Evolutionary conservation across 345 rosid genomes (phyloP).

Genomic region (Syzygium oleosum): DNA sequence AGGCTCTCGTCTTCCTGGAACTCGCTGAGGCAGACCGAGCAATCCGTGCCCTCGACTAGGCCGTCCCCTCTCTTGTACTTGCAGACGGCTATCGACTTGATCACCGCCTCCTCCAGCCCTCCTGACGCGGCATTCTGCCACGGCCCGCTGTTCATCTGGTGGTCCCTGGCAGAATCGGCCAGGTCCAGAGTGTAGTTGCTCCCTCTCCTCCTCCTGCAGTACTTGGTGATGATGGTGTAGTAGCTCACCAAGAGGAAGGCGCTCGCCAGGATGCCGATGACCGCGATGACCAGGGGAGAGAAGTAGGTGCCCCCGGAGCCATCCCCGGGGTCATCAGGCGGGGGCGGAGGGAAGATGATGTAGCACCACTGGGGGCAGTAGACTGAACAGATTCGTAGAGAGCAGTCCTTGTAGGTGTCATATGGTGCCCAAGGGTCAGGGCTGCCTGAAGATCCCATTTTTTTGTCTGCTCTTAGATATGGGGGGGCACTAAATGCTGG

Average conservation of each 20-base stretch:
- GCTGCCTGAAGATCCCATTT: conserved; percentile 32
- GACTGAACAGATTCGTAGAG: conserved; percentile 66
- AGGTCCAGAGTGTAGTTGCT: not conserved
- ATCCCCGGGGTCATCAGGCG: conserved; percentile 29
- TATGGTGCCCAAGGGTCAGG: conserved; percentile 44
- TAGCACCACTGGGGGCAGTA: conserved; percentile 91
- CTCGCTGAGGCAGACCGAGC: conserved; percentile 72
- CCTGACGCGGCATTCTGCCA: not conserved
- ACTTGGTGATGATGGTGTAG: conserved; percentile 65
- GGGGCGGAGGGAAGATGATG: conserved; percentile 70
- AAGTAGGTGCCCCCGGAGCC: conserved; percentile 22
- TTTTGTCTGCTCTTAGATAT: not conserved
- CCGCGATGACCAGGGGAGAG: conserved; percentile 70
- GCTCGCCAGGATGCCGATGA: conserved; percentile 56
- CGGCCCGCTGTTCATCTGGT: not conserved
- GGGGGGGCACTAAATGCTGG: not conserved
- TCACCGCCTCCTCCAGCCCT: conserved; percentile 53
- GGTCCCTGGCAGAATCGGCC: not conserved
- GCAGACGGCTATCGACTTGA: conserved; percentile 46
- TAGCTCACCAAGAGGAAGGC: conserved; percentile 69
- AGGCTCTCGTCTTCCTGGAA: conserved; percentile 65
- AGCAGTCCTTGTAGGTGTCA: conserved; percentile 58
- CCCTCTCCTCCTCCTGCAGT: conserved; percentile 24
- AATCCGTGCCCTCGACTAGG: conserved; percentile 48
- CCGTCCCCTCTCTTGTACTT: conserved; percentile 50